Evolutionary conservation across 31 red algal species (phyloP).

Genomic region (Pterothamnion heteromorphum): DNA sequence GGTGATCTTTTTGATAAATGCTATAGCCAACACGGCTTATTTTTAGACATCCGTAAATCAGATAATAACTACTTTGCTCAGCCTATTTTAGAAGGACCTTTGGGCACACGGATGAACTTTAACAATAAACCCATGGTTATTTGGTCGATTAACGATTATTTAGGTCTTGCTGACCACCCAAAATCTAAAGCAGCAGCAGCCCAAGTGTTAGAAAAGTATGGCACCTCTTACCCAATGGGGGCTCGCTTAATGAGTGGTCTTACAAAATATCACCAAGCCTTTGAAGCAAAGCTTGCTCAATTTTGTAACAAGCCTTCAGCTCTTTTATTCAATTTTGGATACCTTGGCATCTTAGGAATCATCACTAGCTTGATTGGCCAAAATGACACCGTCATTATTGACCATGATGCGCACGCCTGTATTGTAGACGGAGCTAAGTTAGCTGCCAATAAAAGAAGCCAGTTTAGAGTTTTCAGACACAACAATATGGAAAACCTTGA

Average conservation of each 20-base stretch:
- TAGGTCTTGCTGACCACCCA: conserved; percentile 21
- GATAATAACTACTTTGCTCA: not conserved
- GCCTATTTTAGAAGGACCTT: conserved; percentile 8
- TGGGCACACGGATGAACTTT: conserved; percentile 16
- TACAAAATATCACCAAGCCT: not conserved
- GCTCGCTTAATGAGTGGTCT: not conserved
- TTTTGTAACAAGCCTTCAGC: not conserved
- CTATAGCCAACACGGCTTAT: no score
- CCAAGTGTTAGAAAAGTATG: not conserved
- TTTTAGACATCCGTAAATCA: not conserved
- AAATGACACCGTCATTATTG: not conserved
- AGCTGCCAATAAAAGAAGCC: not conserved
- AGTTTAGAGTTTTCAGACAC: not conserved
- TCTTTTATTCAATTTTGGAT: conserved; percentile 29
- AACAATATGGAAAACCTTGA: conserved; percentile 40
- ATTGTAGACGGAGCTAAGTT: conserved; percentile 25
- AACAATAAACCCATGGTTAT: not conserved
- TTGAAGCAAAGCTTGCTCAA: conserved; percentile 11
- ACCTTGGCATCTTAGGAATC: not conserved
- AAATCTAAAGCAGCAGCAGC: not conserved
- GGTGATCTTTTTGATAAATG: no score
- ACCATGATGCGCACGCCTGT: conserved; percentile 14
- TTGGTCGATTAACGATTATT: conserved; percentile 24
- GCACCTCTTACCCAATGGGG: conserved; percentile 30
- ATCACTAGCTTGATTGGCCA: not conserved